Base-by-base conservation (phyloP, 2,329 filamentous ascomycete genomes). In the Colletotrichum lupini region DNA sequence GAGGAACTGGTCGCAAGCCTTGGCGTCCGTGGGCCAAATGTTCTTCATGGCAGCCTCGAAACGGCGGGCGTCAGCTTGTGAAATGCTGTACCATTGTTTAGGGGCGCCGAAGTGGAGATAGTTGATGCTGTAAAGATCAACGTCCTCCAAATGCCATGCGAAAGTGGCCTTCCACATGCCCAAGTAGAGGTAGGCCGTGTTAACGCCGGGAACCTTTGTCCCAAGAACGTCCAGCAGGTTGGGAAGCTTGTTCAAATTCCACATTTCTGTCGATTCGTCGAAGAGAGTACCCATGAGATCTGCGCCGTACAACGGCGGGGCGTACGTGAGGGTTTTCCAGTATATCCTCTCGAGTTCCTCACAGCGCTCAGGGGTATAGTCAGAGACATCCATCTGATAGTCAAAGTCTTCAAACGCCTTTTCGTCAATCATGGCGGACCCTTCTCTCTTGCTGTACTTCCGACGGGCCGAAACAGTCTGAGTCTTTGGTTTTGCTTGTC, bases 81-180 rank as follows among this genome's bases (percentile, higher is more conserved):
- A 98, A 76, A 99, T 98, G 83, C 95, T 98, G 85, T 99, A 99
- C 97, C 97, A 99, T 82, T 99, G 97, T 84, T 99, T 99, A 0
- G 97, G 97, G 1, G 97, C 97, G 67, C 97, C 97, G 81, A 99
- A 99, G 80, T 99, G 97, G 73, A 99, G 95, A 82, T 98, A 99
- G 85, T 99, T 99, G 88, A 99, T 99, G 82, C 95, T 98, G 90
- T 99, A 99, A 5, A 99, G 90, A 85, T 99, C 97, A 55, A 99
- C 96, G 81, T 99, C 97, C 81, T 99, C 97, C 66, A 99, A 85
- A 88, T 99, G 97, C 97, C 97, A 99, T 9, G 97, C 97, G 81
- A 99, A 99, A 0, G 97, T 98, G 14, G 97, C 96, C 83, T 98
- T 98, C 97, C 97, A 99, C 97, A 99, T 99, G 56, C 97, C 97